Percentiles rank a stretch among this genome's conserved stretches.
phyloP scores from a whole-genome alignment of 1,284 basidiomycete genomes.

The Melanopsichium pennsylvanicum region DNA sequence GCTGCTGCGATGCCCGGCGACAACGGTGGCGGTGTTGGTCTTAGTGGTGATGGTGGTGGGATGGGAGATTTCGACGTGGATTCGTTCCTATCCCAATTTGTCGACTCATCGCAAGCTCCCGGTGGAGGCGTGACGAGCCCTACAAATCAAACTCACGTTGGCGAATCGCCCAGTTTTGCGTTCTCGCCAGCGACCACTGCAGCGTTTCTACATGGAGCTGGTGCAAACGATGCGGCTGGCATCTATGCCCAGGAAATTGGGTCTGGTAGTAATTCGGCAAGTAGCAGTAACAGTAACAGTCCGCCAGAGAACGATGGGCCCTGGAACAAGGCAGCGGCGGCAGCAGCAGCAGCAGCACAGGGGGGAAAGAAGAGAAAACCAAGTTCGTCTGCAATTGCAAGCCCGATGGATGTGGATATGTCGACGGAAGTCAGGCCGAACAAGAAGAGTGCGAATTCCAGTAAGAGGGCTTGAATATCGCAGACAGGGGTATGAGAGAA shows the following conservation, averaged over 20 bases:
- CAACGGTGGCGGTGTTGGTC: too few relatives aligned
- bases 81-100: conserved; percentile 57
- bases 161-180: conserved; percentile 33
- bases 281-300: conserved; percentile 4
- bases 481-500: too few relatives aligned
- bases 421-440: conserved; percentile 3
- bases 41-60: neutral
- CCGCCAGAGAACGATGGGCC: neutral
- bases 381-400: neutral
- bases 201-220: conserved; percentile 29
- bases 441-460: conserved; percentile 30
- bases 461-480: too few relatives aligned
- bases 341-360: too few relatives aligned
- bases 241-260: conserved; percentile 19
- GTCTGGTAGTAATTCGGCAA: neutral
- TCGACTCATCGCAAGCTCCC: conserved; percentile 43
- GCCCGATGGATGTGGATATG: conserved; percentile 16
- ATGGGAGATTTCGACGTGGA: conserved; percentile 59
- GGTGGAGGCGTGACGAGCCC: conserved; percentile 38
- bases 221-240: neutral
- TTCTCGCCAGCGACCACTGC: conserved; percentile 42
- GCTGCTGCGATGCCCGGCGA: neutral
- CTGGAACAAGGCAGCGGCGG: too few relatives aligned
- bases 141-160: too few relatives aligned
- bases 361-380: conserved; percentile 44